Conservation (phyloP, 1,139 yeast species). For the Candida sp. region DNA sequence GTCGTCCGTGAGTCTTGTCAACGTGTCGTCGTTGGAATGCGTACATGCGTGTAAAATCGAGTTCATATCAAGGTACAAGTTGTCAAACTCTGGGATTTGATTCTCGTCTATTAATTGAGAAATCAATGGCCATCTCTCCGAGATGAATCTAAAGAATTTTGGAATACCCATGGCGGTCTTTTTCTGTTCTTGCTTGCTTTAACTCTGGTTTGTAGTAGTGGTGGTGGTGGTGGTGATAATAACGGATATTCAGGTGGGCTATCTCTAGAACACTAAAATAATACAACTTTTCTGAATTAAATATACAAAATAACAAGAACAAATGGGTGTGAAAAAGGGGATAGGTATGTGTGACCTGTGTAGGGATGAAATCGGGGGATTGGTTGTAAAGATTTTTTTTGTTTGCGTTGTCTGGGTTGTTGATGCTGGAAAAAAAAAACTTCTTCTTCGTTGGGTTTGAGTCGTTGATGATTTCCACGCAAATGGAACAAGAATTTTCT, state of each 20-base stretch:
- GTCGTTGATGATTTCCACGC: too few relatives aligned
- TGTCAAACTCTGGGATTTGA: conserved; percentile 94
- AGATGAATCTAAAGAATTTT: conserved; percentile 93
- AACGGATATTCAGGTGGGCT: not conserved
- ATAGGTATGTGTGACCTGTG: too few relatives aligned
- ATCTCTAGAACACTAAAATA: conserved; percentile 1
- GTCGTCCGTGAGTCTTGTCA: conserved; percentile 78
- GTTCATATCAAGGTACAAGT: conserved; percentile 95
- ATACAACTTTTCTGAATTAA: not conserved
- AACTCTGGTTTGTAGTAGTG: too few relatives aligned
- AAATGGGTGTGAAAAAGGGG: not conserved
- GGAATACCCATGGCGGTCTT: conserved; percentile 74
- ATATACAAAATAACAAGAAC: not conserved
- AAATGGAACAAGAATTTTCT: not conserved
- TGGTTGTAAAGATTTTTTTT: not conserved
- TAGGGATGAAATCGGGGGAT: not conserved
- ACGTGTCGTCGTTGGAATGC: conserved; percentile 70
- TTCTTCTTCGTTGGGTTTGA: not conserved
- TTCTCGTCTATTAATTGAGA: conserved; percentile 85
- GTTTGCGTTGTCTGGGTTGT: not conserved
- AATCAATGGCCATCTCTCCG: conserved; percentile 99
- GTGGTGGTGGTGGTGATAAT: not conserved
- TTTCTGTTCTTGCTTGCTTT: not conserved
- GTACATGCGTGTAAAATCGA: conserved; percentile 95
- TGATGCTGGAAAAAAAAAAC: not conserved